Percentiles rank a stretch among this genome's conserved stretches.
These are phyloP conservation scores for Paratinospora sagittata DNA, from an alignment of 164 flowering plant species.

Conservation along the genomic window DNA sequence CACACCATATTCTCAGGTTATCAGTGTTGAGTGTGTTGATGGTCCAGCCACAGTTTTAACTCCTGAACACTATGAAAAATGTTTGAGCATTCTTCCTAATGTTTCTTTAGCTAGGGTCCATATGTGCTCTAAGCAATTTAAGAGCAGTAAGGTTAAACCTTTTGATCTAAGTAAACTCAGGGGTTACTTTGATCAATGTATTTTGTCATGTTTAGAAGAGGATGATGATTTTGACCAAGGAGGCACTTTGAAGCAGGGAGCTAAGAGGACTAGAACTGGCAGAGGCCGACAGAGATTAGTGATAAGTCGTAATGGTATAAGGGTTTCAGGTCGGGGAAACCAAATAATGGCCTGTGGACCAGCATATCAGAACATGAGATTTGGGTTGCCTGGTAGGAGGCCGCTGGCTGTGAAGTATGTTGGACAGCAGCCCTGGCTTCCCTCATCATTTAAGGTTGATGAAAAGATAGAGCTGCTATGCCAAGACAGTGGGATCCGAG, in stretches of 20 bases:
- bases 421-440: conserved; percentile 16
- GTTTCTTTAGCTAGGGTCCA: conserved; percentile 41
- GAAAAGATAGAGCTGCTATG: conserved; percentile 72
- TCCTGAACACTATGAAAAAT: no score
- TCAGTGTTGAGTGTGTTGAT: conserved; percentile 95
- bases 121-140: conserved; percentile 72
- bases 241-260: conserved; percentile 36
- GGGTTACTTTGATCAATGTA: conserved; percentile 74
- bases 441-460: conserved; percentile 35
- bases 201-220: conserved; percentile 63
- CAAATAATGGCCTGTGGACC: conserved; percentile 20
- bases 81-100: conserved; percentile 42
- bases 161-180: conserved; percentile 72
- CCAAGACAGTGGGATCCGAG: conserved; percentile 89
- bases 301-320: conserved; percentile 21
- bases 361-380: conserved; percentile 28
- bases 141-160: conserved; percentile 57
- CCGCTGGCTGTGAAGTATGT: conserved; percentile 32
- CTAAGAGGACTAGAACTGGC: conserved; percentile 52
- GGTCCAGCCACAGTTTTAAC: conserved; percentile 80
- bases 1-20: conserved; percentile 79
- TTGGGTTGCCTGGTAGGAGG: conserved; percentile 25
- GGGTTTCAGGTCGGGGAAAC: conserved; percentile 16
- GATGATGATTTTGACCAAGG: conserved; percentile 41
- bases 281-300: conserved; percentile 33